phyloP scores from a whole-genome alignment of 768 basidiomycete genomes.

The Russula abietina region DNA sequence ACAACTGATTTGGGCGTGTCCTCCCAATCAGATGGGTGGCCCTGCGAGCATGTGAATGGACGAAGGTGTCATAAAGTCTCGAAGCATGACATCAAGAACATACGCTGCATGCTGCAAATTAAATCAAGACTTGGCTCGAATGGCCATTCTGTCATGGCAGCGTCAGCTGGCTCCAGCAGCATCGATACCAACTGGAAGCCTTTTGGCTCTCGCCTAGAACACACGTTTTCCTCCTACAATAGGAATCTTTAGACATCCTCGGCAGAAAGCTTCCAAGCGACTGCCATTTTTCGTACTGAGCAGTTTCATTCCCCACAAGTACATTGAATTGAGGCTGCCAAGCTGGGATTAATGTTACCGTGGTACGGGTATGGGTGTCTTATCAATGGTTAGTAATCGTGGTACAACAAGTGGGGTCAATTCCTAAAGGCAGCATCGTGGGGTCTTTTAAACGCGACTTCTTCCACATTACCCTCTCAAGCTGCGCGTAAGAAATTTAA shows the following conservation, averaged over 20 bases:
- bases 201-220: not conserved
- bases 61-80: no score
- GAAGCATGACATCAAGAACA: not conserved
- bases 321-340: not conserved
- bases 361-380: not conserved
- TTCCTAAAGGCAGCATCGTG: conserved; percentile 32
- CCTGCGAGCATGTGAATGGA: not conserved
- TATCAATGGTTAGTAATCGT: not conserved
- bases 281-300: not conserved
- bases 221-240: not conserved
- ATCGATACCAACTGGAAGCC: not conserved
- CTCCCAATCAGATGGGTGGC: not conserved
- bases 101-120: not conserved
- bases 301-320: not conserved
- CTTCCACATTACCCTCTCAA: conserved; percentile 50
- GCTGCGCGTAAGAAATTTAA: conserved; percentile 34
- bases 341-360: not conserved
- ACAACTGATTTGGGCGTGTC: not conserved
- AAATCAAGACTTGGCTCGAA: not conserved
- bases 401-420: conserved; percentile 16
- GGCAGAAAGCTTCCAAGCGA: not conserved
- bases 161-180: not conserved
- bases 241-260: not conserved
- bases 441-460: conserved; percentile 41
- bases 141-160: not conserved